Evolutionary conservation across 2,329 filamentous ascomycete genomes (phyloP), one percentile per base, ranked within the genome.

Genomic region (Cordyceps farinosa): DNA sequence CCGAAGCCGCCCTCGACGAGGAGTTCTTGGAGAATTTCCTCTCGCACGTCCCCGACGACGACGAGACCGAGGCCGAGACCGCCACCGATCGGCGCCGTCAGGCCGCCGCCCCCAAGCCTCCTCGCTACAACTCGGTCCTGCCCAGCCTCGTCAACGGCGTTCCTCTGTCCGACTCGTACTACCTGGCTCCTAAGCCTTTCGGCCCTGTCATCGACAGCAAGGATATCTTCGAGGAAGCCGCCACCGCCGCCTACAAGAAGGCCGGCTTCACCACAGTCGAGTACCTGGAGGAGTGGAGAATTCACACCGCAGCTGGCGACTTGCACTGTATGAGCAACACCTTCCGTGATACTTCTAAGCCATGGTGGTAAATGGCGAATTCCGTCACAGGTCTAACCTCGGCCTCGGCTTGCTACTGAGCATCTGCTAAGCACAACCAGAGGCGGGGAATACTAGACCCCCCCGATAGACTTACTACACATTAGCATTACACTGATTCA

Each of bases 131-230:
- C 50, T 52, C 50, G 50, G 50, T 17, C 1, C 17, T 52, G 9
- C 50, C 50, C 22, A 52, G 32, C 50, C 50, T 36, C 32, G 32
- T 52, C 32, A 60, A 60, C 45, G 56, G 56, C 17, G 45, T 60
- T 10, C 30, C 36, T 1, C 56, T 60, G 0, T 17, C 62, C 5
- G 64, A 57, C n/a, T 47, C 9, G 32, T 54, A 54, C 22, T 67
- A 62, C 3, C 44, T 66, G 15, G 45, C 47, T n/a, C 58, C 65
- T 3, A 66, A 65, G 42, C 32, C 70, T 65, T 17, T 72, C 70
- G 72, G 72, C 65, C 10, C 73, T 63, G 3, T 53, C 2, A 47
- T 72, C 3, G 52, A 71, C 6, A 68, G 67, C 0, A 38, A 64
- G 47, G 73, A 75, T 22, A 64, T 74, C 1, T 30, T 75, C 0